A percentile compares a stretch with the other conserved stretches of the same genome.
These are phyloP conservation scores for Parietaria judaica DNA, from an alignment of 306 rosid genomes.

Conservation along the genomic window DNA sequence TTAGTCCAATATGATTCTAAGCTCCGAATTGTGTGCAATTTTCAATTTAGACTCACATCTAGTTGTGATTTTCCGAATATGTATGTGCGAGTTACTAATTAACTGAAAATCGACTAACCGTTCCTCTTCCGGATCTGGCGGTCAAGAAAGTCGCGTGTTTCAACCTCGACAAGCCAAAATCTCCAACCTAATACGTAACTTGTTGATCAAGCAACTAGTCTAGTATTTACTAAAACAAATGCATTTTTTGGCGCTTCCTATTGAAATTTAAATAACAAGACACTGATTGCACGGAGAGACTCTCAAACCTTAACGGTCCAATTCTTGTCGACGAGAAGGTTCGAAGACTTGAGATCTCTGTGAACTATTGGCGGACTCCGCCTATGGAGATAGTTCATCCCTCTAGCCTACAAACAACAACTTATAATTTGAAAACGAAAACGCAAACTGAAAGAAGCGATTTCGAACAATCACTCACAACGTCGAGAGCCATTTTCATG, in stretches of 20 bases:
- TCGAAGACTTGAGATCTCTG: constrained; percentile 73
- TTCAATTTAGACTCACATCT: too few species aligned
- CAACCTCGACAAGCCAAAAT: constrained; percentile 65
- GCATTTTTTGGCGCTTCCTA: constrained; percentile 3
- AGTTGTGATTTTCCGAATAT: too few species aligned
- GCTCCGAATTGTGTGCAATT: too few species aligned
- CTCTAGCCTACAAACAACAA: constrained; percentile 51
- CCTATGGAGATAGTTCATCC: constrained; percentile 73
- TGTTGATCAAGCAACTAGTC: constrained; percentile 9
- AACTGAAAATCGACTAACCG: constrained; percentile 33
- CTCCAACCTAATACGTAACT: constrained; percentile 51
- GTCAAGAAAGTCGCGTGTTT: constrained; percentile 57
- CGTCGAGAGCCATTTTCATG: constrained; percentile 72
- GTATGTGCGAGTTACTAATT: neutral
- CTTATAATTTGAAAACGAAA: neutral
- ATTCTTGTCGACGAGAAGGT: constrained; percentile 66
- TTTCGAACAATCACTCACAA: constrained; percentile 31
- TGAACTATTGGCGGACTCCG: constrained; percentile 79
- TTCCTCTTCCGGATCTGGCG: constrained; percentile 66
- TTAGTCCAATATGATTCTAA: too few species aligned
- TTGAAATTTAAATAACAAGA: neutral
- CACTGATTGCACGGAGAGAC: neutral
- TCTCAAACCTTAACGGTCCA: constrained; percentile 67
- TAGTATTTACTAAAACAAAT: neutral
- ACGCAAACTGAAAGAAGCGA: neutral